Percentiles rank a stretch among this genome's conserved stretches.
Evolutionary conservation across 352 stramenopile species (phyloP).

Genomic region (Sclerospora graminicola): DNA sequence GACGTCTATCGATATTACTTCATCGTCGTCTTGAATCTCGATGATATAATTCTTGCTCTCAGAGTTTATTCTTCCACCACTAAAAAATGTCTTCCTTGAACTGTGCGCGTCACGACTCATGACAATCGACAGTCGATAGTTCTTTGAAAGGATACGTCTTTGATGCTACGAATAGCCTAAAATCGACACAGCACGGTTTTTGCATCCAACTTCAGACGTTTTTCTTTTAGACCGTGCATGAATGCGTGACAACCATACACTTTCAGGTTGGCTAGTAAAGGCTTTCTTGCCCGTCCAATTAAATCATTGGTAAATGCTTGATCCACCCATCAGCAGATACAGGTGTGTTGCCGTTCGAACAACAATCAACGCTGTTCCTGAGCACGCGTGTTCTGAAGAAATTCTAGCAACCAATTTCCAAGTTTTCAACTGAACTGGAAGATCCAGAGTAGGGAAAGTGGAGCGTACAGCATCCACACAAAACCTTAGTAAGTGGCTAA

Average conservation of each 20-base stretch:
- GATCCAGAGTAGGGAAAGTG: no score
- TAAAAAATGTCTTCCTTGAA: neutral
- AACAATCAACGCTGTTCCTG: no score
- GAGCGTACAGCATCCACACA: no score
- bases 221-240: neutral
- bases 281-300: neutral
- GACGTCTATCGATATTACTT: neutral
- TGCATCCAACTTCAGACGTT: neutral
- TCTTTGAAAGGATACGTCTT: neutral
- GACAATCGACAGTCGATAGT: neutral
- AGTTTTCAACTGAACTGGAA: no score
- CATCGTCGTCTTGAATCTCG: neutral
- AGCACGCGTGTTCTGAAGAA: no score
- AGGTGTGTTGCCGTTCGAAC: no score
- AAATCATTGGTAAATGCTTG: no score
- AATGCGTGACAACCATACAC: constrained; percentile 1
- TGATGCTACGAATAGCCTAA: constrained; percentile 3
- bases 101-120: neutral
- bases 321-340: no score
- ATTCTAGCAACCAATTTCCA: no score
- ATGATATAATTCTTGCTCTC: neutral
- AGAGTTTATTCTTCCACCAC: neutral
- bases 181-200: neutral
- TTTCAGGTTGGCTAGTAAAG: neutral
- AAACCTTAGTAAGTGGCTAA: no score